phyloP scores from a whole-genome alignment of 2,329 filamentous ascomycete species.

The Verticillium zaregamsianum region DNA sequence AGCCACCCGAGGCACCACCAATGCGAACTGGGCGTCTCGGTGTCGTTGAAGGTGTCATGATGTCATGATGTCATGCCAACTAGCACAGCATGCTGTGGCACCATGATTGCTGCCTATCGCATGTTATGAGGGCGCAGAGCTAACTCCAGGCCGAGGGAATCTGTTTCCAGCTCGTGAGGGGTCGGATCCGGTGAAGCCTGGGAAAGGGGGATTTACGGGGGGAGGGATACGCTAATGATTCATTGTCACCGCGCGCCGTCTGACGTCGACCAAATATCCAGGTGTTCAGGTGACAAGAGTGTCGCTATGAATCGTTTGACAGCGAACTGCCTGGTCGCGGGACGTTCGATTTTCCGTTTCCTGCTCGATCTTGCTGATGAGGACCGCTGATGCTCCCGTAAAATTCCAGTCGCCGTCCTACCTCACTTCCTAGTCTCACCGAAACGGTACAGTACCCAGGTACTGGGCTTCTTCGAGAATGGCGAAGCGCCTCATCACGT shows the following conservation, averaged over 20 bases:
- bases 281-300: no score
- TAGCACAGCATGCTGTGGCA: not conserved
- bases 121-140: not conserved
- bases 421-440: no score
- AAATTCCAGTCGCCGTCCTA: no score
- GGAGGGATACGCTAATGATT: not conserved
- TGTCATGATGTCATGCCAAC: not conserved
- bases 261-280: not conserved
- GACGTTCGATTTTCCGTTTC: no score
- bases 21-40: slow-evolving; percentile 32
- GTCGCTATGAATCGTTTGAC: no score
- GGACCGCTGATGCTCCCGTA: no score
- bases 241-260: not conserved
- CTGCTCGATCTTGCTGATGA: no score
- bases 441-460: no score
- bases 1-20: slow-evolving; percentile 36
- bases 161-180: not conserved
- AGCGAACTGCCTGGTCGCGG: no score
- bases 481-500: no score
- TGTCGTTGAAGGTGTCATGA: not conserved
- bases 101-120: not conserved
- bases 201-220: not conserved
- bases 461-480: no score
- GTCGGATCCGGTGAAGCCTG: not conserved
- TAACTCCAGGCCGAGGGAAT: not conserved